Conservation (phyloP, 108 stramenopile species). For the Ochromonas danica region DNA sequence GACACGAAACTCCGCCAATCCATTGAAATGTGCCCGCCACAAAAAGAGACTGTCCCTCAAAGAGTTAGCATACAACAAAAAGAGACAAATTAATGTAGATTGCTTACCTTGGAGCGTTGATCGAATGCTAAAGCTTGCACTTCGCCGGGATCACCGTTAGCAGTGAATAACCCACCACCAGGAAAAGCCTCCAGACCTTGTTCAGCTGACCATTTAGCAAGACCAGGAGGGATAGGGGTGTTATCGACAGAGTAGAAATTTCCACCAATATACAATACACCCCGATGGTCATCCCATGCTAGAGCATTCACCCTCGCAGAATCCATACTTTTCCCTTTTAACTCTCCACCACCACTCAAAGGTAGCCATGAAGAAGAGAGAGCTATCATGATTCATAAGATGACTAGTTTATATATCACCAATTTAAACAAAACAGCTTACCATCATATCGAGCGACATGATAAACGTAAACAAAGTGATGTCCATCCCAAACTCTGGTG, state of each 20-base stretch:
- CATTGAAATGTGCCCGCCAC: conserved; percentile 6
- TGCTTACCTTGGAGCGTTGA: not conserved
- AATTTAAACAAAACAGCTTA: not conserved
- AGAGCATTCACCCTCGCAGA: conserved; percentile 41
- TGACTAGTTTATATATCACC: not conserved
- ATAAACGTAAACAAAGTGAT: not conserved
- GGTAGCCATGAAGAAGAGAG: conserved; percentile 25
- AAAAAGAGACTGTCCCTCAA: not conserved
- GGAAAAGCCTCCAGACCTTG: conserved; percentile 78
- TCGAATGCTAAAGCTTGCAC: not conserved
- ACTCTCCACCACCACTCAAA: not conserved
- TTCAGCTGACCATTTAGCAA: conserved; percentile 75
- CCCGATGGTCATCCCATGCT: conserved; percentile 75
- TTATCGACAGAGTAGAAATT: conserved; percentile 84
- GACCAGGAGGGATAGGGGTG: conserved; percentile 70
- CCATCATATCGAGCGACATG: conserved; percentile 7
- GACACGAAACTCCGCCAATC: not conserved
- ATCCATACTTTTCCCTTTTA: not conserved
- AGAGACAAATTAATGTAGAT: not conserved
- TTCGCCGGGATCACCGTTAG: not conserved
- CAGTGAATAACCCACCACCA: conserved; percentile 59
- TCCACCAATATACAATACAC: conserved; percentile 72
- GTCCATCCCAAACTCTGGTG: conserved; percentile 24
- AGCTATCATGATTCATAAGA: not conserved
- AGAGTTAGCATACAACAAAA: not conserved